Percentiles rank a stretch among this genome's conserved stretches.
These are phyloP conservation scores for Gloeophyllum trabeum DNA, from an alignment of 768 basidiomycete genomes.

Conservation along the genomic window DNA sequence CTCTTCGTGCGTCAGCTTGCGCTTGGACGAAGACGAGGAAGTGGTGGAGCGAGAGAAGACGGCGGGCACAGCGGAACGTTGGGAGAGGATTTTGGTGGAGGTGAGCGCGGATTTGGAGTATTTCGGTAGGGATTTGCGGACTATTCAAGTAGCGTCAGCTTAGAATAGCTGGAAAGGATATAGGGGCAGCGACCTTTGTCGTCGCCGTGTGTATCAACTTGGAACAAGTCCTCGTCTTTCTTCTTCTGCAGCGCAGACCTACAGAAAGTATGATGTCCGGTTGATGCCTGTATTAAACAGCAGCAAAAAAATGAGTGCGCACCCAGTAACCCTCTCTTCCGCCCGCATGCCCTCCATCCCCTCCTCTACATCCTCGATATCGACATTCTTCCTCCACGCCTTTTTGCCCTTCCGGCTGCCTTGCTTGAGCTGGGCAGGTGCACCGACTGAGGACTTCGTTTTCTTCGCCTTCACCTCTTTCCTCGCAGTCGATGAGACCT, in stretches of 20 bases:
- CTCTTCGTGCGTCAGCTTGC: conserved; percentile 52
- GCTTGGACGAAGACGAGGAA: conserved; percentile 21
- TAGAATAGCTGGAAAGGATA: not conserved
- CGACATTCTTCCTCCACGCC: conserved; percentile 90
- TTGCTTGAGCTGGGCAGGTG: conserved; percentile 55
- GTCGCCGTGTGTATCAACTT: conserved; percentile 73
- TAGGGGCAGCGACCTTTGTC: conserved; percentile 37
- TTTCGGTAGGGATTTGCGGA: conserved; percentile 45
- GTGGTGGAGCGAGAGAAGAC: conserved; percentile 46
- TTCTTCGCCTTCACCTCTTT: no score
- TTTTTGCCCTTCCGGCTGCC: conserved; percentile 82
- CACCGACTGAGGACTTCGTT: conserved; percentile 36
- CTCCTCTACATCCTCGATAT: conserved; percentile 69
- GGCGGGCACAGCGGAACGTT: conserved; percentile 84
- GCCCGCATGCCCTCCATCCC: conserved; percentile 64
- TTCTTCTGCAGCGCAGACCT: conserved; percentile 59
- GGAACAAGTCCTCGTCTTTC: conserved; percentile 65
- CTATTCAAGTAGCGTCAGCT: conserved; percentile 20
- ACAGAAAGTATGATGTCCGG: not conserved
- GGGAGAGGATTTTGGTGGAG: conserved; percentile 69
- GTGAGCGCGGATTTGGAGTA: conserved; percentile 44
- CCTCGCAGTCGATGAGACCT: no score
- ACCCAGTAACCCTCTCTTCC: conserved; percentile 82
- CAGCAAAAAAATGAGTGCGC: conserved; percentile 11
- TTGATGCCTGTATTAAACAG: not conserved